phyloP scores from a whole-genome alignment of 2,329 filamentous ascomycete species.

The Teratosphaeria viscida region DNA sequence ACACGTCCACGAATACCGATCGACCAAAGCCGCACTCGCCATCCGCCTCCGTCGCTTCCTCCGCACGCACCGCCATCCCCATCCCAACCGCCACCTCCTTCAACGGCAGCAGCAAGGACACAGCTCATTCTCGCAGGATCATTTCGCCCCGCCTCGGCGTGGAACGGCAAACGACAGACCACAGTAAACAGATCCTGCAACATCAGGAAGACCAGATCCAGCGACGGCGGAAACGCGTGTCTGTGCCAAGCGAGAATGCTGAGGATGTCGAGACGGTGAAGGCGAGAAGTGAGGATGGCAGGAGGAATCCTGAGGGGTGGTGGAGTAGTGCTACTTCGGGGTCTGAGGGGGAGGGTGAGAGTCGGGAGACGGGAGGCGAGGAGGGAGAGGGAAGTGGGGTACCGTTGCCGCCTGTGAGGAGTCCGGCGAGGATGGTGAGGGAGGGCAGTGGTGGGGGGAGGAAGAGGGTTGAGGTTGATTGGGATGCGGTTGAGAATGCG shows the following conservation, averaged over 20 bases:
- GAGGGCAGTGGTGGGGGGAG: neutral
- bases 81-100: neutral
- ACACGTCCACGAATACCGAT: neutral
- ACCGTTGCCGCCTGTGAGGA: neutral
- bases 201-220: neutral
- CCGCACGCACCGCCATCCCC: neutral
- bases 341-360: neutral
- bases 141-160: neutral
- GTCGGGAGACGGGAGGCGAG: neutral
- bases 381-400: neutral
- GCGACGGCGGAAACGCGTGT: neutral
- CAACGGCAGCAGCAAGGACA: neutral
- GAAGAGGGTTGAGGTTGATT: neutral
- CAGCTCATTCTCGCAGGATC: neutral
- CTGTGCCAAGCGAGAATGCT: neutral
- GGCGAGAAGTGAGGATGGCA: neutral
- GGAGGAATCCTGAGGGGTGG: slow-evolving; percentile 8
- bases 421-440: neutral
- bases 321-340: slow-evolving; percentile 2
- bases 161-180: neutral
- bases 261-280: neutral
- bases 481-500: neutral
- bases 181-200: neutral
- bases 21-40: neutral
- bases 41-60: neutral